These are phyloP conservation scores for Nemania serpens DNA, from an alignment of 2,329 filamentous ascomycete genomes.

Conservation along the genomic window DNA sequence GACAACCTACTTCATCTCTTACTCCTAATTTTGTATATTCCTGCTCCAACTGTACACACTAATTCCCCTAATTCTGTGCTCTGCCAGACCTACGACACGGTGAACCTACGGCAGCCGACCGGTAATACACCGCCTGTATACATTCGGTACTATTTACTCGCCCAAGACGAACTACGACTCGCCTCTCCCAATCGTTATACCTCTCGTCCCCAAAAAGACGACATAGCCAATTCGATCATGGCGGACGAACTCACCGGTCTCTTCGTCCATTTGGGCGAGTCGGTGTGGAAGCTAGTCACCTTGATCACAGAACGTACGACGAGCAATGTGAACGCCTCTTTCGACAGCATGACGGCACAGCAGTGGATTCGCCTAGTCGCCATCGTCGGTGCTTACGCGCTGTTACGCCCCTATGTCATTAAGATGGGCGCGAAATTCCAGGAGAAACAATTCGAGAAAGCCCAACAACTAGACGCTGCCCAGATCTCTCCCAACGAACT, in stretches of 20 bases:
- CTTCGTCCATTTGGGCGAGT: constrained; percentile 39
- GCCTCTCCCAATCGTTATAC: not conserved
- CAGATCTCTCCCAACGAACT: constrained; percentile 69
- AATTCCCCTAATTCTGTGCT: not conserved
- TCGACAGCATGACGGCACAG: constrained; percentile 56
- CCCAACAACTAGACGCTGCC: constrained; percentile 54
- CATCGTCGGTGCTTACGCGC: constrained; percentile 73
- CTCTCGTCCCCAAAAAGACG: not conserved
- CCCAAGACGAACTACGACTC: too few relatives aligned
- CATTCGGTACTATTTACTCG: not conserved
- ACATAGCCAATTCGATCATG: constrained; percentile 32
- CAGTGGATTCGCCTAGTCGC: constrained; percentile 71
- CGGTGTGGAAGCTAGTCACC: constrained; percentile 35
- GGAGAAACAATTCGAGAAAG: constrained; percentile 66
- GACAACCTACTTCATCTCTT: not conserved
- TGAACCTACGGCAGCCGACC: not conserved
- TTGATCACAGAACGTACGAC: constrained; percentile 44
- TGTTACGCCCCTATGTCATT: constrained; percentile 75
- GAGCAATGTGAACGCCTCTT: constrained; percentile 55
- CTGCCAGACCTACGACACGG: not conserved
- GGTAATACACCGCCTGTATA: not conserved
- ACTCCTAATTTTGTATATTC: not conserved
- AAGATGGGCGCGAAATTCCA: constrained; percentile 67
- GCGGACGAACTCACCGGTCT: constrained; percentile 40
- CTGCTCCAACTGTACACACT: not conserved